Evolutionary conservation across 2,329 filamentous ascomycete genomes (phyloP).

Genomic region (Fusarium pseudograminearum): DNA sequence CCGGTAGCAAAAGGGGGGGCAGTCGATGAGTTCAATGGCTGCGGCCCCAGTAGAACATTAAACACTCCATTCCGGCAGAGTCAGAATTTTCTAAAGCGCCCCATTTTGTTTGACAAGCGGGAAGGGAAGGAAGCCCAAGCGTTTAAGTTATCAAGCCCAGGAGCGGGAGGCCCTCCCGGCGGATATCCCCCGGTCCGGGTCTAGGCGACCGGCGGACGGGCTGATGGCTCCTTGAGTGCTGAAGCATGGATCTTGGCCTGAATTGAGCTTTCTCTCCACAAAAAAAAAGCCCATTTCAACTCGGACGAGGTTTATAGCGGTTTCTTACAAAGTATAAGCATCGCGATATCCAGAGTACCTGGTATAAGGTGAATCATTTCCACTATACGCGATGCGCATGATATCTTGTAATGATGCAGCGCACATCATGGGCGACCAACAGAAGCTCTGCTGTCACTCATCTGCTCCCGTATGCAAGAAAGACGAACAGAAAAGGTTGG

Average conservation of each 20-base stretch:
- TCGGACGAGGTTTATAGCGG: slow-evolving; percentile 17
- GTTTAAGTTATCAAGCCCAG: slow-evolving; percentile 38
- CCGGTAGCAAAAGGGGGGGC: slow-evolving; percentile 29
- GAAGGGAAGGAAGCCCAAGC: slow-evolving; percentile 36
- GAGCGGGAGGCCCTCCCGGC: slow-evolving; percentile 41
- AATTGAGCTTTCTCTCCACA: slow-evolving; percentile 35
- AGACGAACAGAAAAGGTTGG: slow-evolving; percentile 36
- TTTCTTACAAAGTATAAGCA: slow-evolving; percentile 10
- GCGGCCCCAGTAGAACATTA: slow-evolving; percentile 23
- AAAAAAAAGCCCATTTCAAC: slow-evolving; percentile 21
- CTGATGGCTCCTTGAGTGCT: slow-evolving; percentile 28
- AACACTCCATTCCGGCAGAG: slow-evolving; percentile 37
- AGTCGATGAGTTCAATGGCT: slow-evolving; percentile 18
- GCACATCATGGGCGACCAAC: slow-evolving; percentile 32
- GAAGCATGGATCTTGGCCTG: slow-evolving; percentile 33
- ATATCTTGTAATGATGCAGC: slow-evolving; percentile 28
- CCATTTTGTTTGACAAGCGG: slow-evolving; percentile 41
- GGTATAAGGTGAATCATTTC: slow-evolving; percentile 10
- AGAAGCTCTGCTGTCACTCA: slow-evolving; percentile 28
- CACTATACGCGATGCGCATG: slow-evolving; percentile 27
- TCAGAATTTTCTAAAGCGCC: slow-evolving; percentile 38
- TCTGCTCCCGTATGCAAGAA: slow-evolving; percentile 41
- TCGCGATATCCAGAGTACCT: slow-evolving; percentile 9
- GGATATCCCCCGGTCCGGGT: slow-evolving; percentile 37
- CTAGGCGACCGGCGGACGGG: slow-evolving; percentile 35